phyloP scores from a whole-genome alignment of 2,329 filamentous ascomycete genomes.

The Cytospora chrysosperma region DNA sequence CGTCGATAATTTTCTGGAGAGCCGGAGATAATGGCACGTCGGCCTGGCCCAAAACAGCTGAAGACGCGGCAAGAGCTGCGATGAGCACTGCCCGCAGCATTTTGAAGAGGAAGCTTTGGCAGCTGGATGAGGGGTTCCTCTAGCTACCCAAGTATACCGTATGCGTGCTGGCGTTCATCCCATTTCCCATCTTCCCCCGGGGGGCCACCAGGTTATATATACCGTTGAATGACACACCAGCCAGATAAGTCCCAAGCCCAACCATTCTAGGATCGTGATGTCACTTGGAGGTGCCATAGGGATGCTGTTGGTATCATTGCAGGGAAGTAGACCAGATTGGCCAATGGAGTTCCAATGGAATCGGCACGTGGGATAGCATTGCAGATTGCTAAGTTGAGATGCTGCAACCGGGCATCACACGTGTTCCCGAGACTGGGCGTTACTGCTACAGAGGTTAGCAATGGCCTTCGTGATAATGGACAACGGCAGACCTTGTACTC shows the following conservation, averaged over 20 bases:
- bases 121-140: not conserved
- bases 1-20: constrained; percentile 16
- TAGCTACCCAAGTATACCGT: too few relatives aligned
- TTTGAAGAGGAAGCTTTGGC: not conserved
- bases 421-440: not conserved
- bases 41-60: constrained; percentile 12
- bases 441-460: not conserved
- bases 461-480: too few relatives aligned
- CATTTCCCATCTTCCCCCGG: not conserved
- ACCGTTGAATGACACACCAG: not conserved
- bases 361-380: constrained; percentile 8
- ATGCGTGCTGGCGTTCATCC: constrained; percentile 7
- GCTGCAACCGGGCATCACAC: not conserved
- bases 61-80: not conserved
- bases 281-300: not conserved
- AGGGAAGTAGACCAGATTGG: not conserved
- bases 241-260: not conserved
- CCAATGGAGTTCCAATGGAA: constrained; percentile 20
- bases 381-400: not conserved
- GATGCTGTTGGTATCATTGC: not conserved
- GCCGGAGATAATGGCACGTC: constrained; percentile 19
- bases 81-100: constrained; percentile 11
- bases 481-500: too few relatives aligned
- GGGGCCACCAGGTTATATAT: not conserved
- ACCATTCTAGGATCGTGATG: constrained; percentile 2